Evolutionary conservation across 768 basidiomycete species (phyloP).

Genomic region (Megacollybia marginata): DNA sequence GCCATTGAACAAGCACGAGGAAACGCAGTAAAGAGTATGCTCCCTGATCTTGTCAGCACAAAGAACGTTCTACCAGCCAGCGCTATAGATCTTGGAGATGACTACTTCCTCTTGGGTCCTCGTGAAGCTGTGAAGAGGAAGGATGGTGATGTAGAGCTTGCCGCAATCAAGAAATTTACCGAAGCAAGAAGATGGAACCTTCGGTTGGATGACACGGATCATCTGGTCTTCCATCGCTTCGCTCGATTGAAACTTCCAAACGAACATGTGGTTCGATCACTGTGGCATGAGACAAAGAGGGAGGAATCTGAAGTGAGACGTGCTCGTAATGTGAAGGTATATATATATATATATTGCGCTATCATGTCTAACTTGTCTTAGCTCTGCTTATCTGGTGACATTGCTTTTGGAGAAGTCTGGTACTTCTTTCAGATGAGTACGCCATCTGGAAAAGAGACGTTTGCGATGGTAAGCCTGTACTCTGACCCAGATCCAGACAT

Average conservation of each 20-base stretch:
- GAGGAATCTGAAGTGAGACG: not conserved
- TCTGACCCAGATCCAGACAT: too few species aligned
- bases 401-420: constrained; percentile 1
- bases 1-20: constrained; percentile 5
- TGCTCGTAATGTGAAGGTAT: constrained; percentile 1
- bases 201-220: not conserved
- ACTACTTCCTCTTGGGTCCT: constrained; percentile 5
- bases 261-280: constrained; percentile 24
- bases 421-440: too few species aligned
- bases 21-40: constrained; percentile 8
- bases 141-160: constrained; percentile 2
- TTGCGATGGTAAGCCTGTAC: too few species aligned
- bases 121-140: constrained; percentile 5
- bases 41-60: not conserved
- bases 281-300: not conserved
- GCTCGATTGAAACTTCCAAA: constrained; percentile 27
- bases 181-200: not conserved
- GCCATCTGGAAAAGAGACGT: too few species aligned
- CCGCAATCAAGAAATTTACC: constrained; percentile 1
- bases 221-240: constrained; percentile 9
- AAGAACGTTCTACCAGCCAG: not conserved
- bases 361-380: not conserved
- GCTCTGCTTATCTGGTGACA: constrained; percentile 11
- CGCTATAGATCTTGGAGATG: constrained; percentile 4
- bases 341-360: constrained; percentile 4